Evolutionary conservation across 179 eudicot genomes (phyloP).

Genomic region (Beta lomatogona): DNA sequence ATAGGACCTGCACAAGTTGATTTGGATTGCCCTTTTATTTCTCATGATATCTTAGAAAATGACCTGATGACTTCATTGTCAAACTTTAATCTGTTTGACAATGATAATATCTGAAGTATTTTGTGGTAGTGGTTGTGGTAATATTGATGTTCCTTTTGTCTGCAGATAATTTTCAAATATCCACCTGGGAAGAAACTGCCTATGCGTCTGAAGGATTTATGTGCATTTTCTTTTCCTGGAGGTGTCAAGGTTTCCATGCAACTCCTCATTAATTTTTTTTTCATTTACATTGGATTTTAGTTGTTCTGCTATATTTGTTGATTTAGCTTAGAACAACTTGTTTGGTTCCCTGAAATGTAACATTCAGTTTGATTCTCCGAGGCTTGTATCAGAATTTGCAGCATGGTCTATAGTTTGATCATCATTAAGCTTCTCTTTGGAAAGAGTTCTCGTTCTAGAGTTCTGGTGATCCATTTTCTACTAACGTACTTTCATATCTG

Average conservation of each 20-base stretch:
- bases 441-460: background rate
- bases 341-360: background rate
- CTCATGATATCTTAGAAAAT: background rate
- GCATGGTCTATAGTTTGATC: background rate
- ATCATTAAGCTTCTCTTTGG: background rate
- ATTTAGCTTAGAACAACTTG: background rate
- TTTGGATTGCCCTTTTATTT: background rate
- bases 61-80: background rate
- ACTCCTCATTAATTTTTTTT: constrained; percentile 15
- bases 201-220: constrained; percentile 75
- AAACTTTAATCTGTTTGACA: background rate
- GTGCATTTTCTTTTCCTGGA: constrained; percentile 89
- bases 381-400: background rate
- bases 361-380: background rate
- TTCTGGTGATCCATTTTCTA: background rate
- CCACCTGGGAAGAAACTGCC: constrained; percentile 81
- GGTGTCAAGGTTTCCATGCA: constrained; percentile 71
- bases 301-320: background rate
- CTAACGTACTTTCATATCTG: background rate
- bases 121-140: background rate
- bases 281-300: background rate
- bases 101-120: background rate
- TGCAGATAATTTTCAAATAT: constrained; percentile 82
- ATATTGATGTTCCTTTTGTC: background rate
- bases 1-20: background rate